phyloP scores from a whole-genome alignment of 2,329 filamentous ascomycete species.

The Ilyonectria sp. region DNA sequence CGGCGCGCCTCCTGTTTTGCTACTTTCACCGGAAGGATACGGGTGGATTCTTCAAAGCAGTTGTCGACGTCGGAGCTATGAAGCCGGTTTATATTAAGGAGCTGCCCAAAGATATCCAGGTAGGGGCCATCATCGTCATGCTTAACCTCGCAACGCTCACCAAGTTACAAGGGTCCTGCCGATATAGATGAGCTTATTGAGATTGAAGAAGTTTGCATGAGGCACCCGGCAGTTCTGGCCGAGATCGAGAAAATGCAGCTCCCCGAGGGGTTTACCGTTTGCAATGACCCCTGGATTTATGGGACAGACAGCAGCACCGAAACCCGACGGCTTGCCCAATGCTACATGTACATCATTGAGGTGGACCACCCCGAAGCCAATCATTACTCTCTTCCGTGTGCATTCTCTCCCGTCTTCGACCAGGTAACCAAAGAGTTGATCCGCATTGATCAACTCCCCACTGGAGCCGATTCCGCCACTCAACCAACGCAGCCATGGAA shows the following conservation, averaged over 20 bases:
- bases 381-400: slow-evolving; percentile 29
- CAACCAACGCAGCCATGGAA: slow-evolving; percentile 22
- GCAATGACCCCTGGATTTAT: slow-evolving; percentile 29
- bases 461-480: not conserved
- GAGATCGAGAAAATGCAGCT: slow-evolving; percentile 28
- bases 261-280: slow-evolving; percentile 15
- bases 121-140: not conserved
- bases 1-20: slow-evolving; percentile 5
- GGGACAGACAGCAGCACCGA: slow-evolving; percentile 21
- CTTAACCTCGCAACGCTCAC: not conserved
- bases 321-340: slow-evolving; percentile 13
- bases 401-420: slow-evolving; percentile 30
- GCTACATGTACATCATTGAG: slow-evolving; percentile 31
- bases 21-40: slow-evolving; percentile 13
- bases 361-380: slow-evolving; percentile 23
- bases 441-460: slow-evolving; percentile 18
- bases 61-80: slow-evolving; percentile 1
- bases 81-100: slow-evolving; percentile 1
- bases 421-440: slow-evolving; percentile 27
- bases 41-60: slow-evolving; percentile 15
- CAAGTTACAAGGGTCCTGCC: slow-evolving; percentile 11
- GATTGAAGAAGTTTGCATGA: slow-evolving; percentile 17
- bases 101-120: slow-evolving; percentile 1
- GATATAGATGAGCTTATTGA: slow-evolving; percentile 23
- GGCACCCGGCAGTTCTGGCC: slow-evolving; percentile 14